A percentile compares a stretch with the other conserved stretches of the same genome.
These are phyloP conservation scores for Lachnellula arida DNA, from an alignment of 2,329 filamentous ascomycete species.

Conservation along the genomic window DNA sequence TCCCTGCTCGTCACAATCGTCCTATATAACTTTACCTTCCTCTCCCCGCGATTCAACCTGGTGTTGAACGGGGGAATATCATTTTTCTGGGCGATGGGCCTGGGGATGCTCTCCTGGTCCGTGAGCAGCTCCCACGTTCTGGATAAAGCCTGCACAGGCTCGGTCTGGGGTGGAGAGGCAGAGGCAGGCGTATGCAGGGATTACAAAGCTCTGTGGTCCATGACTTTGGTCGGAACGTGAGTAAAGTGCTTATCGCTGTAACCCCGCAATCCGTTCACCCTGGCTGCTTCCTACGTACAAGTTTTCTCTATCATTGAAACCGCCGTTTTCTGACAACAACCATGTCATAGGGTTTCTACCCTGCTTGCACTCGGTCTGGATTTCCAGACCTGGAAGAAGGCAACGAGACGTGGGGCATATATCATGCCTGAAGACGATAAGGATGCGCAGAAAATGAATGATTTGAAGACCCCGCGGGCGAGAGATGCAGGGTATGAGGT, in stretches of 20 bases:
- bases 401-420: conserved; percentile 19
- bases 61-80: conserved; percentile 22
- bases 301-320: background rate
- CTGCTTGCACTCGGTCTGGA: conserved; percentile 24
- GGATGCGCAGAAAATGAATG: conserved; percentile 15
- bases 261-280: background rate
- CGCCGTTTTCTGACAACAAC: background rate
- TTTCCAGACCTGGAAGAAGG: conserved; percentile 20
- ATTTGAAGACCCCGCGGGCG: conserved; percentile 14
- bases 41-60: conserved; percentile 27
- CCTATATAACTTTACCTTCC: conserved; percentile 29
- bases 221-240: conserved; percentile 27
- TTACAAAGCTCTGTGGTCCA: conserved; percentile 29
- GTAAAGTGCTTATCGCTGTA: conserved; percentile 13
- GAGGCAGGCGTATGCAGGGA: conserved; percentile 26
- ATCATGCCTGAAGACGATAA: conserved; percentile 26
- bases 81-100: conserved; percentile 24
- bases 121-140: conserved; percentile 23
- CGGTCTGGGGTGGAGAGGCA: conserved; percentile 21
- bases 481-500: conserved; percentile 18
- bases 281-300: background rate
- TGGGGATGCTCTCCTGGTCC: conserved; percentile 25
- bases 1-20: conserved; percentile 24
- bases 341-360: conserved; percentile 19
- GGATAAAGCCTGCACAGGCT: conserved; percentile 19